Evolutionary conservation across 2,329 filamentous ascomycete genomes (phyloP), one percentile per base, ranked within the genome.

Genomic region (Metarhizium album): DNA sequence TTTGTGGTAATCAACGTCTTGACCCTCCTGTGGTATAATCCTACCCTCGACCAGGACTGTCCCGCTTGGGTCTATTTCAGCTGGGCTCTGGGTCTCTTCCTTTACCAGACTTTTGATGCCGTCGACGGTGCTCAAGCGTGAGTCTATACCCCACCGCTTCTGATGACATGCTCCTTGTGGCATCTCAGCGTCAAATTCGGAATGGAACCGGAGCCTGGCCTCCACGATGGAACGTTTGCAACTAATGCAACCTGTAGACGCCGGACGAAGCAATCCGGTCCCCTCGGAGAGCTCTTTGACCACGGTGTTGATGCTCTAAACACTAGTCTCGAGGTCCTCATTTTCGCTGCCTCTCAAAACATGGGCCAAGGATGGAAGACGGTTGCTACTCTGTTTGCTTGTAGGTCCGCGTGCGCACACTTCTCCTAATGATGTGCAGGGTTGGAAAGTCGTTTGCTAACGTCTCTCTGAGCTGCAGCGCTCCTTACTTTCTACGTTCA

Each of bases 81-180:
- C 62, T 98, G 90, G 87, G 85, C 90, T 3, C 68, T 87, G 31
- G 93, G 93, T 2, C 71, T 98, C 58, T 96, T 97, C 67, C 68
- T 97, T 48, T 98, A 98, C 70, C 93, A 98, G 78, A 97, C 91
- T 1, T 96, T 98, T 70, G 93, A 98, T 70, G 93, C 91, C 2
- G 90, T 97, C 24, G 93, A 98, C 69, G 93, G 93, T 48, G 80
- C 86, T 29, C 93, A 98, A 67, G 93, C 93, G 83, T 89, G 75
- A 66, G 86, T 79, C 3, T 16, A 46, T n/a, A 29, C 14, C 31
- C 18, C n/a, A 3, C 23, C n/a, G 14, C 11, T 23, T n/a, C 33
- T n/a, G 22, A 29, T 14, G 6, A 38, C 45, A 23, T 24, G 40
- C 18, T 22, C n/a, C 18, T 22, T 40, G 37, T 40, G n/a, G 37